Percentiles rank a stretch among this genome's conserved stretches.
phyloP scores from a whole-genome alignment of 148 eudicot species.

The Tetragonia tetragonoides region DNA sequence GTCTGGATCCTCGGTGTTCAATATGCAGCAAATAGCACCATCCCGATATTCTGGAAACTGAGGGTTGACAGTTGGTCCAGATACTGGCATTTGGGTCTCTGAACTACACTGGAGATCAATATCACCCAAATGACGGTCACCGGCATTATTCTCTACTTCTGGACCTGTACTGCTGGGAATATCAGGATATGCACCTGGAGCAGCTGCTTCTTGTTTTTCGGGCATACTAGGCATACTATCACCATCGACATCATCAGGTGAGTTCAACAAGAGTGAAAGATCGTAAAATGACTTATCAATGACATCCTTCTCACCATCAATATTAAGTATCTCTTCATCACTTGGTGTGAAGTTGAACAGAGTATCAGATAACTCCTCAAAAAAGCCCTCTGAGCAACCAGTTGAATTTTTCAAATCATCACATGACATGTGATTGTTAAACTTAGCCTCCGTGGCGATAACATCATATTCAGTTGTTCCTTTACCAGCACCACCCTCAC shows the following conservation, averaged over 20 bases:
- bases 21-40: slow-evolving; percentile 48
- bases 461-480: slow-evolving; percentile 30
- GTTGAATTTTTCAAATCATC: slow-evolving; percentile 28
- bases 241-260: slow-evolving; percentile 34
- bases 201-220: slow-evolving; percentile 34
- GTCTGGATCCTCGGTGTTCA: slow-evolving; percentile 78
- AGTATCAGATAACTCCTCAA: slow-evolving; percentile 32
- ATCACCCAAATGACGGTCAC: slow-evolving; percentile 16
- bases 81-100: slow-evolving; percentile 32
- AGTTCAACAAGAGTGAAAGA: slow-evolving; percentile 49
- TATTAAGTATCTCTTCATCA: slow-evolving; percentile 39
- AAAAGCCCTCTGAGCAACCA: slow-evolving; percentile 31
- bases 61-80: slow-evolving; percentile 31
- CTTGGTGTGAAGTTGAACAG: slow-evolving; percentile 30
- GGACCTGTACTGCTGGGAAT: slow-evolving; percentile 27
- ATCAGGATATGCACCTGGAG: slow-evolving; percentile 25
- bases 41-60: slow-evolving; percentile 39
- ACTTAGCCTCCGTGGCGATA: slow-evolving; percentile 27
- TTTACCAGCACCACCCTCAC: slow-evolving; percentile 24
- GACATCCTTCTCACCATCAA: slow-evolving; percentile 48
- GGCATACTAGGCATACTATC: slow-evolving; percentile 27
- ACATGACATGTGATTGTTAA: slow-evolving; percentile 25
- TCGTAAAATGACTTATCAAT: slow-evolving; percentile 34
- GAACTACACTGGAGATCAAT: slow-evolving; percentile 15
- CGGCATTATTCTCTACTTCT: slow-evolving; percentile 24